phyloP scores from a whole-genome alignment of 139 green algal species.

The Axilococcus clingmanii region DNA sequence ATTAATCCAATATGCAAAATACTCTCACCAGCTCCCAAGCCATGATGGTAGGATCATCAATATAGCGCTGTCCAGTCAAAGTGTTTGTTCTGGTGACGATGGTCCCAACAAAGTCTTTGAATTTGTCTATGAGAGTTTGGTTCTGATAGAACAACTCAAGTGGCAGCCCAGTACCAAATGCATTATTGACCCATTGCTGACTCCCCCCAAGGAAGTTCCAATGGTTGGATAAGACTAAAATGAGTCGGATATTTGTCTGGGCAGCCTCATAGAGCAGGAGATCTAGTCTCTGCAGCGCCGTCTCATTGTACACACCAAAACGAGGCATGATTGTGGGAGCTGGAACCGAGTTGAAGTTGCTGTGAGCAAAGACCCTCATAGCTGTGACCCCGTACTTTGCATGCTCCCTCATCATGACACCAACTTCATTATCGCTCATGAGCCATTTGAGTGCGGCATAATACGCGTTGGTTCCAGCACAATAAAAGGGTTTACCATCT shows the following conservation, averaged over 20 bases:
- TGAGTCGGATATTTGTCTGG: conserved; percentile 25
- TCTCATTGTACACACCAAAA: conserved; percentile 32
- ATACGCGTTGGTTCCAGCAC: conserved; percentile 20
- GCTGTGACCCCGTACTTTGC: conserved; percentile 3
- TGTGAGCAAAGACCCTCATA: conserved; percentile 13
- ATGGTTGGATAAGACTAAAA: conserved; percentile 40
- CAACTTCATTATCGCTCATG: conserved; percentile 4
- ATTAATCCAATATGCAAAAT: too few species aligned
- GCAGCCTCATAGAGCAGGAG: conserved; percentile 23
- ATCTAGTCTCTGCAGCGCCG: conserved; percentile 37
- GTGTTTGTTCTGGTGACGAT: conserved; percentile 22
- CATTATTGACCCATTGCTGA: conserved; percentile 21
- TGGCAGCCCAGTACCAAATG: conserved; percentile 3
- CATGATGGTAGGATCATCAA: conserved; percentile 32
- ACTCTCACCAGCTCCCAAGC: conserved; percentile 37
- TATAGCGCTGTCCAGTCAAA: conserved; percentile 13
- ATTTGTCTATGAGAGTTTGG: conserved; percentile 1
- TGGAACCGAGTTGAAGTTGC: background rate
- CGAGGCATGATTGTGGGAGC: conserved; percentile 7
- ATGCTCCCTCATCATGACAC: conserved; percentile 1
- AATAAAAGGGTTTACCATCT: conserved; percentile 21
- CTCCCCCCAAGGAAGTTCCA: conserved; percentile 22
- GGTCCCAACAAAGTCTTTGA: conserved; percentile 3
- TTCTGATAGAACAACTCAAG: conserved; percentile 28
- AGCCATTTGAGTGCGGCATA: background rate